These are phyloP conservation scores for Fusarium oligoseptatum DNA, from an alignment of 2,329 filamentous ascomycete species.

Conservation along the genomic window DNA sequence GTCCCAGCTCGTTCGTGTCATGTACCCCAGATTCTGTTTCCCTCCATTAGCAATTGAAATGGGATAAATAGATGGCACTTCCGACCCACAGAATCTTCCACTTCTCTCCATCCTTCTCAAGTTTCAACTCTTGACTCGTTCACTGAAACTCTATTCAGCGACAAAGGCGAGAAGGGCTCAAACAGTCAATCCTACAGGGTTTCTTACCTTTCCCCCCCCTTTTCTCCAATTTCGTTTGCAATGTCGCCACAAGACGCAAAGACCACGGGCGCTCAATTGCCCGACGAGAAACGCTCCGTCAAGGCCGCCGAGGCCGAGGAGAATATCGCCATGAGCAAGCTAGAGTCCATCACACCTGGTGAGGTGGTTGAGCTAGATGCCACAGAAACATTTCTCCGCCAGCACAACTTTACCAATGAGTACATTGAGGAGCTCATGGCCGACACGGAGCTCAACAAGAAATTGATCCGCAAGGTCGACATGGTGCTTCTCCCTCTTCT, in stretches of 20 bases:
- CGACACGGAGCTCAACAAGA: conserved; percentile 28
- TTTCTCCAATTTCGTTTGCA: not conserved
- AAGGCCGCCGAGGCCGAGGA: conserved; percentile 25
- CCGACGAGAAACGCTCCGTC: not conserved
- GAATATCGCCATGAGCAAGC: conserved; percentile 29
- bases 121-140: not conserved
- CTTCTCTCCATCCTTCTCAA: not conserved
- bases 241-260: conserved; percentile 14
- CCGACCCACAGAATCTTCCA: conserved; percentile 1
- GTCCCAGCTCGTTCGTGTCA: not conserved
- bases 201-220: not conserved
- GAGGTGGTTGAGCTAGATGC: conserved; percentile 35
- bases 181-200: not conserved
- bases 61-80: conserved; percentile 1
- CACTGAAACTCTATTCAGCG: not conserved
- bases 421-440: conserved; percentile 38
- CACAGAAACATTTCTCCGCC: conserved; percentile 35
- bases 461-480: conserved; percentile 59
- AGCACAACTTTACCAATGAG: conserved; percentile 39
- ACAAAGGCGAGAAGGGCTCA: not conserved
- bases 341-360: conserved; percentile 29
- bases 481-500: conserved; percentile 64
- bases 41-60: not conserved
- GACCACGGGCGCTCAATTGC: not conserved
- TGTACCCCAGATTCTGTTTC: not conserved